Base-by-base conservation (phyloP, 2,329 filamentous ascomycete genomes). In the Fusarium sororula region DNA sequence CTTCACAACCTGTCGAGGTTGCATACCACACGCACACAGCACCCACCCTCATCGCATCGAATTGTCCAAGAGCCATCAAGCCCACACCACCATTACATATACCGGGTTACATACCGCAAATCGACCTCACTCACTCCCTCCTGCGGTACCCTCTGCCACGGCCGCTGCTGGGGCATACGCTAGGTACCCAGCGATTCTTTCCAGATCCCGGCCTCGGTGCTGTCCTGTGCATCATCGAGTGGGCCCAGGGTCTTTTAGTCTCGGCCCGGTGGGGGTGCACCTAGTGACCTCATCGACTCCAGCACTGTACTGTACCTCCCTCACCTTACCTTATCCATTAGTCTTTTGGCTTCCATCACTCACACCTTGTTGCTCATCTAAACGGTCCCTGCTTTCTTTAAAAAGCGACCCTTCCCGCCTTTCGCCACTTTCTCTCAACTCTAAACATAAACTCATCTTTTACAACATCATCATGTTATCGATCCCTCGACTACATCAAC, bases 391-490 rank as follows among this genome's bases (percentile, higher is more conserved):
- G 56, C 62, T 72, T 74, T 61, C 42, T 70, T 72, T 77, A 78
- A 78, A 78, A 78, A 64, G 56, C 68, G 68, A 75, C 44, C 73
- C 66, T 73, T 76, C 74, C 77, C 70, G 62, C 73, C 66, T 66
- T 75, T 75, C 60, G 77, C 77, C 77, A 78, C 77, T 67, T 63
- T 44, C 55, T 64, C 44, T 45, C 67, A 77, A 77, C 61, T 55
- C 71, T 77, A 77, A 77, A 70, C 74, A 70, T 39, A 73, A 39
- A 74, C 55, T 55, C 51, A 39, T 66, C 53, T 45, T 65, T 66
- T 44, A 41, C 70, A 68, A 60, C 42, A 77, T 63, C 78, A 80
- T 54, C 74, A 80, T 80, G 79, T 73, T 80, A 77, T 80, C 79
- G 68, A 72, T 80, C 64, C 72, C 78, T 66, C 76, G 76, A 41